phyloP scores from a whole-genome alignment of 2,329 filamentous ascomycete species.

The Chaetothyriales sp. region DNA sequence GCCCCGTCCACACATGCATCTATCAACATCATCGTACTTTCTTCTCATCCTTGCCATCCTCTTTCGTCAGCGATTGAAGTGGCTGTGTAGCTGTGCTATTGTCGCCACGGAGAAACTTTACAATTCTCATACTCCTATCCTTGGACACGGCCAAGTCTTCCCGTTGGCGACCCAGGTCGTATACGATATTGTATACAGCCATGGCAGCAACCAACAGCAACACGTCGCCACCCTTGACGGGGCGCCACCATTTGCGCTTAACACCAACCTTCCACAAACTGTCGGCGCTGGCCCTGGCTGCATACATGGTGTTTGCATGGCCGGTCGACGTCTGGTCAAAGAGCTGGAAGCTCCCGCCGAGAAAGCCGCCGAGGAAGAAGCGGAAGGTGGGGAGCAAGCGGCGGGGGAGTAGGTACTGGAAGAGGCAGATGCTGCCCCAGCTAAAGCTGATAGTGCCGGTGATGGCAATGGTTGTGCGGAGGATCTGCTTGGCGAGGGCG shows the following conservation, averaged over 20 bases:
- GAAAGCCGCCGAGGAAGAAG: conserved; percentile 77
- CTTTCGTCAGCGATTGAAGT: conserved; percentile 50
- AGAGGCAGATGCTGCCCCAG: conserved; percentile 83
- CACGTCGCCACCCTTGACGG: conserved; percentile 69
- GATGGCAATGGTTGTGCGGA: conserved; percentile 63
- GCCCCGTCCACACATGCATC: too few species aligned
- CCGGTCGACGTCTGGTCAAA: conserved; percentile 43
- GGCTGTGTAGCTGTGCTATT: conserved; percentile 19
- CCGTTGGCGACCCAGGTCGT: conserved; percentile 9
- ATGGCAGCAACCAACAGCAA: conserved; percentile 68
- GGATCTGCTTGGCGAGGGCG: conserved; percentile 50
- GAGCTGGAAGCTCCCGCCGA: conserved; percentile 76
- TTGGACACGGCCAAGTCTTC: conserved; percentile 5
- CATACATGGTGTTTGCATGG: conserved; percentile 62
- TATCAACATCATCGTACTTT: neutral
- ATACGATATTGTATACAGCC: conserved; percentile 31
- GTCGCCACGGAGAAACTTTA: conserved; percentile 17
- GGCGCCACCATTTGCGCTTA: conserved; percentile 78
- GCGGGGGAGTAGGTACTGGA: conserved; percentile 65
- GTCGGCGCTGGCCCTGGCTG: conserved; percentile 63
- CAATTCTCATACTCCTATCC: conserved; percentile 24
- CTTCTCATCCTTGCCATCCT: neutral
- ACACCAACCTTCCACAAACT: conserved; percentile 86
- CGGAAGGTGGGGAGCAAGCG: conserved; percentile 65
- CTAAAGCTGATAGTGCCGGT: conserved; percentile 72